Conservation (phyloP, 352 stramenopile species). For the Globisporangium cystogenes region DNA sequence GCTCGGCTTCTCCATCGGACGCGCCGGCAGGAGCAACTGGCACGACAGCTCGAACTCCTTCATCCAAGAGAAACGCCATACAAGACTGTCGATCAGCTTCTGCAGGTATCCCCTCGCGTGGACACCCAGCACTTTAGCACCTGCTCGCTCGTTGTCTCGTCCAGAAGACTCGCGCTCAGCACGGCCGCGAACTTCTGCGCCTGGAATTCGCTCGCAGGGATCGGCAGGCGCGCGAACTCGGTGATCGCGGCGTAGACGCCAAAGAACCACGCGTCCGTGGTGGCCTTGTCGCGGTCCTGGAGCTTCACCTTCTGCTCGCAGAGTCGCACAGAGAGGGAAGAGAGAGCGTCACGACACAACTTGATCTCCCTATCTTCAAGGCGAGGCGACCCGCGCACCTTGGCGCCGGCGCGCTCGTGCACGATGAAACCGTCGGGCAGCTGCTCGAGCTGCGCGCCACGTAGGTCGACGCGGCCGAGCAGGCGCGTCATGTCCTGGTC, state of each 20-base stretch:
- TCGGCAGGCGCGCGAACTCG: constrained; percentile 41
- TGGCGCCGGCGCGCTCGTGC: constrained; percentile 35
- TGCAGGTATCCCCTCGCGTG: background rate
- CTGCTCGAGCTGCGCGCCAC: constrained; percentile 63
- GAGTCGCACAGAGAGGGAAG: too few relatives aligned
- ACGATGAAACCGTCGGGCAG: constrained; percentile 69
- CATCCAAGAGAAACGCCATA: constrained; percentile 6
- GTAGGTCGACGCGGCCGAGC: constrained; percentile 54
- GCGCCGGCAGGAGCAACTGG: constrained; percentile 46
- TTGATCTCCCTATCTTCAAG: too few relatives aligned
- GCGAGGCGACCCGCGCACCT: constrained; percentile 37
- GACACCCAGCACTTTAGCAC: constrained; percentile 14
- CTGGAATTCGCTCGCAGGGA: constrained; percentile 32
- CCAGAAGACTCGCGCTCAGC: constrained; percentile 42
- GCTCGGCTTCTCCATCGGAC: constrained; percentile 53
- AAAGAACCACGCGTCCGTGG: constrained; percentile 75
- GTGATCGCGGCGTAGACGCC: constrained; percentile 72
- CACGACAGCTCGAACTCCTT: constrained; percentile 75
- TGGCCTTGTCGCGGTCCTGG: constrained; percentile 72
- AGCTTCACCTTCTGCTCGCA: constrained; percentile 55
- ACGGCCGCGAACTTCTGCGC: constrained; percentile 44
- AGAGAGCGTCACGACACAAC: too few relatives aligned
- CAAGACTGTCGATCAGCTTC: constrained; percentile 3
- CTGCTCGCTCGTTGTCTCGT: constrained; percentile 53
- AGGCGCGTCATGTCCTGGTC: constrained; percentile 69